Evolutionary conservation across 176 grass and related monocot species (phyloP).

Genomic region (Luzula sylvatica): DNA sequence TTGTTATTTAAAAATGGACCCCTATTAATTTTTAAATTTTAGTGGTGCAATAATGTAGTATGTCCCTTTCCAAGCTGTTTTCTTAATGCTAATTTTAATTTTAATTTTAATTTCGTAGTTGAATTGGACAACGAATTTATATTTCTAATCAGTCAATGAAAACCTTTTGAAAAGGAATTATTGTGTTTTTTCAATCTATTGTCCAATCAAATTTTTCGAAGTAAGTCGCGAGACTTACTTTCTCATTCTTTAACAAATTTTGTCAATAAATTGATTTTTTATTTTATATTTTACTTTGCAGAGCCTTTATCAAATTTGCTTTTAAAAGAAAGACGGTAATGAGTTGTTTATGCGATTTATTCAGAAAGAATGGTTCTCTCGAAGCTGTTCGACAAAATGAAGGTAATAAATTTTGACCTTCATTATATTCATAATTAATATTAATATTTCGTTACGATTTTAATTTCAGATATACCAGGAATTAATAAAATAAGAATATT

Average conservation of each 20-base stretch:
- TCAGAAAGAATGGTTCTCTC: slow-evolving; percentile 13
- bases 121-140: too few species aligned
- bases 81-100: background rate
- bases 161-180: too few species aligned
- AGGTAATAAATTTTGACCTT: background rate
- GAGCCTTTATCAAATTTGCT: too few species aligned
- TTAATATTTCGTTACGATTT: slow-evolving; percentile 16
- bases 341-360: slow-evolving; percentile 18
- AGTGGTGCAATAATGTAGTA: background rate
- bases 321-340: slow-evolving; percentile 2
- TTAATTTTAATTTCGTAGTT: too few species aligned
- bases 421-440: background rate
- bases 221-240: too few species aligned
- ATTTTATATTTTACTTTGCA: too few species aligned
- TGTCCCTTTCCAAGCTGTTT: slow-evolving; percentile 4
- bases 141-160: too few species aligned
- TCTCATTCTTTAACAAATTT: too few species aligned
- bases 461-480: slow-evolving; percentile 28
- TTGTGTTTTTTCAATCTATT: too few species aligned
- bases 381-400: slow-evolving; percentile 22
- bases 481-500: slow-evolving; percentile 42
- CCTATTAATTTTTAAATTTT: background rate
- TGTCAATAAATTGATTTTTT: too few species aligned
- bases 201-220: too few species aligned
- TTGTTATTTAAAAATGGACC: background rate